These are phyloP conservation scores for Bolboschoenoplectus hybrid DNA, from an alignment of 202 grass and related monocot genomes.

Conservation along the genomic window DNA sequence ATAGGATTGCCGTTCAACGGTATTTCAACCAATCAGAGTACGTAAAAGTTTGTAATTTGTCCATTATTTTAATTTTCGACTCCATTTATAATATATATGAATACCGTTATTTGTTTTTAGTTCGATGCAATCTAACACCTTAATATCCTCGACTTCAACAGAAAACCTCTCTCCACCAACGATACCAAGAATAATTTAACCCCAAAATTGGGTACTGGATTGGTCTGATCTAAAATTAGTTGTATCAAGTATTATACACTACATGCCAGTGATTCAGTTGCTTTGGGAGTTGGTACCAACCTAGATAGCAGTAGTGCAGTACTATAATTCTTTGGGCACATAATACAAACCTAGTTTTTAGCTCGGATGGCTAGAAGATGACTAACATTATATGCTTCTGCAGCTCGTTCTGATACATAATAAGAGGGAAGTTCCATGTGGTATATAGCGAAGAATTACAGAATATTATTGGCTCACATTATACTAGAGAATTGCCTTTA, in stretches of 20 bases:
- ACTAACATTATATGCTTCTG: neutral
- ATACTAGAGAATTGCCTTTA: neutral
- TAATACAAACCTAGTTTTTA: neutral
- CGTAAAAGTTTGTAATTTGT: slow-evolving; percentile 48
- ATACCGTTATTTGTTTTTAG: neutral
- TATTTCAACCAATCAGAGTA: slow-evolving; percentile 45
- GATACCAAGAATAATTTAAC: neutral
- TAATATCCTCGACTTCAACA: neutral
- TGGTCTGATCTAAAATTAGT: neutral
- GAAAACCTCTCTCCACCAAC: neutral
- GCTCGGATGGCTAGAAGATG: neutral
- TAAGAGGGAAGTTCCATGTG: neutral
- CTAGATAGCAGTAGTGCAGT: neutral
- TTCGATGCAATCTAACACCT: neutral
- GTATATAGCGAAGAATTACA: neutral
- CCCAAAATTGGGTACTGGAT: neutral
- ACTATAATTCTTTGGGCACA: neutral
- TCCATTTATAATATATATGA: neutral
- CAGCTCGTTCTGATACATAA: neutral
- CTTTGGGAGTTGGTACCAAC: neutral
- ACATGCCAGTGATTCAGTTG: neutral
- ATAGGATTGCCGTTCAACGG: slow-evolving; percentile 40
- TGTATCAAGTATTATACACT: neutral
- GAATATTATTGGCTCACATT: neutral
- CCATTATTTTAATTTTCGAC: slow-evolving; percentile 10